Conservation (phyloP, 1,284 basidiomycete genomes). For the Earliella scabrosa region DNA sequence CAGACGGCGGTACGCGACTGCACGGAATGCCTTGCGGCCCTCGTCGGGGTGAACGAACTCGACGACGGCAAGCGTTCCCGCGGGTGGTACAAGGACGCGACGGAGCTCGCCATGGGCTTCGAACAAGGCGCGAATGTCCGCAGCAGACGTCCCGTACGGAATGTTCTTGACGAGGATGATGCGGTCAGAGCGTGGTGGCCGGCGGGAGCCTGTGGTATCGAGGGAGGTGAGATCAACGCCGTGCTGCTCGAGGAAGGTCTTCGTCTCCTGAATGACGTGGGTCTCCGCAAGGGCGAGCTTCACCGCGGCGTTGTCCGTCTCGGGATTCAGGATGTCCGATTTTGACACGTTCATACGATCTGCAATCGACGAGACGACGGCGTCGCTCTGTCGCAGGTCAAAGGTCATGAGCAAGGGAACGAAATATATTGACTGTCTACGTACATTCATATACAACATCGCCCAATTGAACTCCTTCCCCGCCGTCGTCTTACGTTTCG, state of each 20-base stretch:
- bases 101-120: constrained; percentile 77
- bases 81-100: constrained; percentile 86
- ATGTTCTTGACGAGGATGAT: constrained; percentile 96
- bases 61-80: constrained; percentile 93
- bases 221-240: constrained; percentile 70
- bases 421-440: constrained; percentile 41
- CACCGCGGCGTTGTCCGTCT: constrained; percentile 81
- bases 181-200: constrained; percentile 69
- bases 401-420: constrained; percentile 5
- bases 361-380: constrained; percentile 42
- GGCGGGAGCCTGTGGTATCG: constrained; percentile 44
- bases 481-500: constrained; percentile 74
- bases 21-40: constrained; percentile 78
- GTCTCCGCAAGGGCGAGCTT: constrained; percentile 97
- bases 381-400: constrained; percentile 66
- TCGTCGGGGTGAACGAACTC: constrained; percentile 81
- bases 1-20: constrained; percentile 86
- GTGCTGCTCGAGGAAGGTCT: constrained; percentile 81
- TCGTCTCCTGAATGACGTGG: constrained; percentile 94
- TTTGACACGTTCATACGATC: constrained; percentile 61
- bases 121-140: constrained; percentile 82
- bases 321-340: constrained; percentile 84
- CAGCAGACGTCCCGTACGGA: constrained; percentile 84
- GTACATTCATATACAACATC: constrained; percentile 96
- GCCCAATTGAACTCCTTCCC: constrained; percentile 95